phyloP scores from a whole-genome alignment of 306 rosid species.

The Begonia masoniana region DNA sequence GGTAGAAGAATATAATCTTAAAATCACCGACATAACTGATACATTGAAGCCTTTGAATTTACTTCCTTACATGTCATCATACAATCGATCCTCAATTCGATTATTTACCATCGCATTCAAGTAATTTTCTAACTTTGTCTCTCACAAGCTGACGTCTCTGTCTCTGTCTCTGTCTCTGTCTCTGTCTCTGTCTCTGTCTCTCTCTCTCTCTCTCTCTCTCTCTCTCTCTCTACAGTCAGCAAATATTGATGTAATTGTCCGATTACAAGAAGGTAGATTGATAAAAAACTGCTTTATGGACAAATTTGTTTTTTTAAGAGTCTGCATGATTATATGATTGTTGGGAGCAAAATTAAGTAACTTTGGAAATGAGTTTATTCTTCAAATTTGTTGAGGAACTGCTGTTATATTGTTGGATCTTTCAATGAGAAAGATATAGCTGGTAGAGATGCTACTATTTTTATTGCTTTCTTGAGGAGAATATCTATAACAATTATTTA shows the following conservation, averaged over 20 bases:
- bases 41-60: conserved; percentile 43
- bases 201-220: too few relatives aligned
- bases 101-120: conserved; percentile 36
- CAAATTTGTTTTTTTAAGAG: neutral
- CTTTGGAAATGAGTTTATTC: too few relatives aligned
- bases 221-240: neutral
- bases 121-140: neutral
- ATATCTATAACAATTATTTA: too few relatives aligned
- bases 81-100: conserved; percentile 32
- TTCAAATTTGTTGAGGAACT: too few relatives aligned
- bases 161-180: too few relatives aligned
- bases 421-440: too few relatives aligned
- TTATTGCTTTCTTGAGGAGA: too few relatives aligned
- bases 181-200: too few relatives aligned
- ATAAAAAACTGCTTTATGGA: neutral
- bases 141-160: neutral
- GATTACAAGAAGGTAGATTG: neutral
- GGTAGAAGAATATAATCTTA: conserved; percentile 28
- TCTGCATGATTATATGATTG: too few relatives aligned
- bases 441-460: too few relatives aligned
- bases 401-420: too few relatives aligned
- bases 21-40: conserved; percentile 41
- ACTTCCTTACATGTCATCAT: conserved; percentile 60
- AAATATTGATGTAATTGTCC: neutral
- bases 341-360: too few relatives aligned